phyloP scores from a whole-genome alignment of 805 yeast genomes.

The Vanderwaltozyma tropicalis region DNA sequence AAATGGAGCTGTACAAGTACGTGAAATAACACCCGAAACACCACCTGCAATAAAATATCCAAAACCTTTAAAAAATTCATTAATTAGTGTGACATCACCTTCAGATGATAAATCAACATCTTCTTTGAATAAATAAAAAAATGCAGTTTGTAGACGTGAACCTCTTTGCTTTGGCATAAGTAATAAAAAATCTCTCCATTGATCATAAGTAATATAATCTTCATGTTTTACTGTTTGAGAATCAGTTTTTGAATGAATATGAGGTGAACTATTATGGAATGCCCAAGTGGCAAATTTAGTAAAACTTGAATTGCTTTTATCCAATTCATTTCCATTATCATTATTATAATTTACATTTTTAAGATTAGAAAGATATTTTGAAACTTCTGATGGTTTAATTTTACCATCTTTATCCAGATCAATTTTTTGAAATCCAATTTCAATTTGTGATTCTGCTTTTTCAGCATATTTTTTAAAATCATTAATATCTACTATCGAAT shows the following conservation, averaged over 20 bases:
- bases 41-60: constrained; percentile 96
- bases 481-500: constrained; percentile 46
- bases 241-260: no score
- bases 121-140: constrained; percentile 47
- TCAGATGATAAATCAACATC: constrained; percentile 78
- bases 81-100: constrained; percentile 81
- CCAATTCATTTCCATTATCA: no score
- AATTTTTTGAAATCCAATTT: constrained; percentile 53
- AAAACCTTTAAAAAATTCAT: constrained; percentile 69
- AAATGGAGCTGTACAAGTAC: constrained; percentile 95
- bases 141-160: constrained; percentile 72
- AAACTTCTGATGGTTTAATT: constrained; percentile 55
- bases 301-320: constrained; percentile 4
- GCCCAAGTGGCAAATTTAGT: constrained; percentile 26
- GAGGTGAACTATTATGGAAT: constrained; percentile 9
- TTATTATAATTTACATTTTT: constrained; percentile 25
- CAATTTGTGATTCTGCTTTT: constrained; percentile 62
- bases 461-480: constrained; percentile 58
- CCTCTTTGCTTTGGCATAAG: constrained; percentile 76
- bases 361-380: constrained; percentile 48
- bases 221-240: constrained; percentile 23
- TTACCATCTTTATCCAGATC: constrained; percentile 69
- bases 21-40: constrained; percentile 84
- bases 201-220: constrained; percentile 70
- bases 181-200: constrained; percentile 73